These are phyloP conservation scores for Aspergillus biplanus DNA, from an alignment of 495 filamentous ascomycete genomes.

Conservation along the genomic window DNA sequence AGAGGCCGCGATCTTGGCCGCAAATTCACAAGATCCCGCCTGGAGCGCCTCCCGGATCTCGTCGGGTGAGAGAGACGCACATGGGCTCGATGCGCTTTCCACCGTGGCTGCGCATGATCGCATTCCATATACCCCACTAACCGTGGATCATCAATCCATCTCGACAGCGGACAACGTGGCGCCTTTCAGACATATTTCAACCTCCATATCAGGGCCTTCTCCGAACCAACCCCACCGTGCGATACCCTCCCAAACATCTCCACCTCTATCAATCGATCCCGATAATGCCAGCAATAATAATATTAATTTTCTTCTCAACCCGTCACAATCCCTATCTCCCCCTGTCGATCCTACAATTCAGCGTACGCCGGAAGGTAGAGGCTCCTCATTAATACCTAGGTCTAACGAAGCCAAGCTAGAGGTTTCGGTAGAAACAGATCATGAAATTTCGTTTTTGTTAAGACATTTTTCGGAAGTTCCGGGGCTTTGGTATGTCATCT, in stretches of 20 bases:
- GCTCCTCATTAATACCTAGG: constrained; percentile 35
- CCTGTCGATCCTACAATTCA: constrained; percentile 50
- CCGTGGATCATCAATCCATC: constrained; percentile 27
- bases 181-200: constrained; percentile 24
- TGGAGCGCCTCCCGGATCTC: constrained; percentile 28
- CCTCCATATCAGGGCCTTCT: constrained; percentile 40
- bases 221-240: constrained; percentile 36
- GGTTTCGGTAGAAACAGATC: constrained; percentile 49
- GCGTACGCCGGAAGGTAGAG: constrained; percentile 34
- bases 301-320: constrained; percentile 62
- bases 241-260: constrained; percentile 42
- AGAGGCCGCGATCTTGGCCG: constrained; percentile 37
- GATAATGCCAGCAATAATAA: constrained; percentile 50
- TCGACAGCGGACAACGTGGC: constrained; percentile 21
- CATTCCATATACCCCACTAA: constrained; percentile 40
- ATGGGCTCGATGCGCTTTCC: constrained; percentile 61
- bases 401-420: constrained; percentile 28
- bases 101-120: constrained; percentile 56
- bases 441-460: constrained; percentile 62
- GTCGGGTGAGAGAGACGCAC: constrained; percentile 42
- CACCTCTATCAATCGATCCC: constrained; percentile 43
- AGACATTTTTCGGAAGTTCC: constrained; percentile 64
- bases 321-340: constrained; percentile 52
- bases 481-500: constrained; percentile 55
- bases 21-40: constrained; percentile 38